phyloP scores from a whole-genome alignment of 495 filamentous ascomycete species.

The Chaetomidium leptoderma region DNA sequence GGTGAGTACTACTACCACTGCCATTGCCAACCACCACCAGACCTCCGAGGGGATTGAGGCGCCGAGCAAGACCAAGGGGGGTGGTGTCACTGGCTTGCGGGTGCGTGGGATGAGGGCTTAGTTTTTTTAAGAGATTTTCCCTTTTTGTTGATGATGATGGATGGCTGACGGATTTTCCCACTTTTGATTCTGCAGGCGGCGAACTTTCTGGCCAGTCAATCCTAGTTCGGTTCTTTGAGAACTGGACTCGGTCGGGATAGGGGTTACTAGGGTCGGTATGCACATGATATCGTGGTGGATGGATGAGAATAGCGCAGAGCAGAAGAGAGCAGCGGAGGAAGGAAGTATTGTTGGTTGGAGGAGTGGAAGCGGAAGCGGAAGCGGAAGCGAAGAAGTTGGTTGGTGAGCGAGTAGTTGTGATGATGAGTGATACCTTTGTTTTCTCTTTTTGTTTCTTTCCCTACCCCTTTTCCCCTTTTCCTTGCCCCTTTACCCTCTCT shows the following conservation, averaged over 20 bases:
- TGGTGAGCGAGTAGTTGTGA: conserved; percentile 7
- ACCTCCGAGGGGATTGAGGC: no score
- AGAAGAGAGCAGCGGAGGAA: no score
- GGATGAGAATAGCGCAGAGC: no score
- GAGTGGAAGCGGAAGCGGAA: not conserved
- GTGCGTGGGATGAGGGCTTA: not conserved
- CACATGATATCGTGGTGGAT: no score
- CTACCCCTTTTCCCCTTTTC: not conserved
- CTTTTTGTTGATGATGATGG: conserved; percentile 2
- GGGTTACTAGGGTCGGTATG: no score
- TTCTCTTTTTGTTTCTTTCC: conserved; percentile 2
- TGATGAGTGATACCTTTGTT: conserved; percentile 24
- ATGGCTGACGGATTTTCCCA: conserved; percentile 2
- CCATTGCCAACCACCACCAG: not conserved
- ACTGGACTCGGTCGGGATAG: no score
- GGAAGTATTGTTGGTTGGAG: conserved; percentile 1
- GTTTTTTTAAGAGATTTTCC: not conserved
- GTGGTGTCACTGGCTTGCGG: not conserved
- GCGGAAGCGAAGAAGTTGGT: not conserved
- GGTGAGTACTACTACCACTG: conserved; percentile 50
- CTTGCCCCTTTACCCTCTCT: not conserved
- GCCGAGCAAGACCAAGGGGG: not conserved
- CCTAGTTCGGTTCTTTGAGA: conserved; percentile 21
- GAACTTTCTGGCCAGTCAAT: conserved; percentile 46
- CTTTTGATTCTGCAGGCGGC: conserved; percentile 37